These are phyloP conservation scores for Echria macrotheca DNA, from an alignment of 495 filamentous ascomycete genomes.

Conservation along the genomic window DNA sequence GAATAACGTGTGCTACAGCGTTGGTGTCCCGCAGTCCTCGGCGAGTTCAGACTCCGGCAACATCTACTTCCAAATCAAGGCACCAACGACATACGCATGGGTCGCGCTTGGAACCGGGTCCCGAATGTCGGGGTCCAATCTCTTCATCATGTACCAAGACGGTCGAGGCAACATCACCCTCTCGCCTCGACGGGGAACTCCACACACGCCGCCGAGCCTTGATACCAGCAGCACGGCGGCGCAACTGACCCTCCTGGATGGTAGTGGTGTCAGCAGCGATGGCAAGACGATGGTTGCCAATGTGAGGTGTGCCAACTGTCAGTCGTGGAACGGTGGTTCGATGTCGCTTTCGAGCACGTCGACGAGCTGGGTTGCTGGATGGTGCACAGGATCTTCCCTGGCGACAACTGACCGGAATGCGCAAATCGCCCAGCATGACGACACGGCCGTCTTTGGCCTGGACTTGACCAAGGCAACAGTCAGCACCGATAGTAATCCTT, in stretches of 20 bases:
- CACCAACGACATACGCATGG: constrained; percentile 57
- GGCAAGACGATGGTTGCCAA: constrained; percentile 60
- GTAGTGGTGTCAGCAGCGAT: constrained; percentile 49
- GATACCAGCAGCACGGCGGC: constrained; percentile 41
- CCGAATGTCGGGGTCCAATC: constrained; percentile 57
- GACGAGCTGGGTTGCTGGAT: constrained; percentile 63
- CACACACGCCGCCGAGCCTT: constrained; percentile 48
- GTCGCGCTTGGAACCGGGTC: constrained; percentile 59
- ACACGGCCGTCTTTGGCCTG: constrained; percentile 46
- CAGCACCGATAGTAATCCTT: constrained; percentile 56
- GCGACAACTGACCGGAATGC: constrained; percentile 45
- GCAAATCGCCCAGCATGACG: constrained; percentile 55
- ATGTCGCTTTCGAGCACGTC: constrained; percentile 47
- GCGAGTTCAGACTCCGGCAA: constrained; percentile 38
- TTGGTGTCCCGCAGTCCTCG: constrained; percentile 40
- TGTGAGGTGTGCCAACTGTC: constrained; percentile 44
- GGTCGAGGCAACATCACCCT: constrained; percentile 55
- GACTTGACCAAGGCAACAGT: constrained; percentile 52
- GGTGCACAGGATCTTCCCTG: constrained; percentile 53
- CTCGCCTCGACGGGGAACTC: constrained; percentile 54
- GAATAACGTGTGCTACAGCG: constrained; percentile 36
- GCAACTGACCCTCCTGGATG: constrained; percentile 50
- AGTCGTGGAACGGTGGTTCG: constrained; percentile 51
- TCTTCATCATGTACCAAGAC: constrained; percentile 63
- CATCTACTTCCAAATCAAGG: constrained; percentile 62